These are phyloP conservation scores for Suillus discolor DNA, from an alignment of 768 basidiomycete genomes.

Conservation along the genomic window DNA sequence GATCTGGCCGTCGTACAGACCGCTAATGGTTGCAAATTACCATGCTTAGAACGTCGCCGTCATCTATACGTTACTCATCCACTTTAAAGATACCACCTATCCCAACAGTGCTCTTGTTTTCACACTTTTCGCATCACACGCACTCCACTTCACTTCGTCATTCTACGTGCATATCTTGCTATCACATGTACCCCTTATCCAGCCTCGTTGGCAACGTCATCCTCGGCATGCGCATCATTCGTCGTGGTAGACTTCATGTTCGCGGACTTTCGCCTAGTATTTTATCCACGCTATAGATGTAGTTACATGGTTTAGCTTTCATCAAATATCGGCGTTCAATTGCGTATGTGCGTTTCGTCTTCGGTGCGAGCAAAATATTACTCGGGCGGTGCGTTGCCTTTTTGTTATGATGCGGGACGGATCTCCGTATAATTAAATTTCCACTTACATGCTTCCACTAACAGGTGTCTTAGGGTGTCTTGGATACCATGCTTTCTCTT, in stretches of 20 bases:
- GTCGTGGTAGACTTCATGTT: conserved; percentile 6
- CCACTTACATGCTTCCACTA: conserved; percentile 5
- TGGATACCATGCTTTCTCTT: not conserved
- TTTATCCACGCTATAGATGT: conserved; percentile 31
- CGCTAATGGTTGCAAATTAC: conserved; percentile 20
- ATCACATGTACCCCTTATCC: conserved; percentile 31
- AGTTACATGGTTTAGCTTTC: conserved; percentile 19
- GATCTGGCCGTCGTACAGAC: conserved; percentile 13
- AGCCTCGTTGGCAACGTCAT: conserved; percentile 12
- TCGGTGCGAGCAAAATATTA: not conserved
- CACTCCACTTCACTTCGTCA: conserved; percentile 20
- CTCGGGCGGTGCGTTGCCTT: conserved; percentile 6
- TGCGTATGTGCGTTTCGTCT: conserved; percentile 1
- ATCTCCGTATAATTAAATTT: conserved; percentile 4
- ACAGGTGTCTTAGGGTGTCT: not conserved
- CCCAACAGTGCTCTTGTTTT: conserved; percentile 13
- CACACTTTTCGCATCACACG: conserved; percentile 13
- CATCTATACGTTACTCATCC: conserved; percentile 29
- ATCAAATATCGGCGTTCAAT: conserved; percentile 4
- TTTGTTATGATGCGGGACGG: conserved; percentile 4
- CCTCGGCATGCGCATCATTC: conserved; percentile 7
- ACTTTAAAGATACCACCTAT: conserved; percentile 31
- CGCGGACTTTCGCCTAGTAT: conserved; percentile 12
- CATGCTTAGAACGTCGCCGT: conserved; percentile 21
- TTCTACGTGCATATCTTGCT: conserved; percentile 33